A percentile compares a stretch with the other conserved stretches of the same genome.
These are phyloP conservation scores for Entomortierella parvispora DNA, from an alignment of 192 early-diverging fungal genomes.

Conservation along the genomic window DNA sequence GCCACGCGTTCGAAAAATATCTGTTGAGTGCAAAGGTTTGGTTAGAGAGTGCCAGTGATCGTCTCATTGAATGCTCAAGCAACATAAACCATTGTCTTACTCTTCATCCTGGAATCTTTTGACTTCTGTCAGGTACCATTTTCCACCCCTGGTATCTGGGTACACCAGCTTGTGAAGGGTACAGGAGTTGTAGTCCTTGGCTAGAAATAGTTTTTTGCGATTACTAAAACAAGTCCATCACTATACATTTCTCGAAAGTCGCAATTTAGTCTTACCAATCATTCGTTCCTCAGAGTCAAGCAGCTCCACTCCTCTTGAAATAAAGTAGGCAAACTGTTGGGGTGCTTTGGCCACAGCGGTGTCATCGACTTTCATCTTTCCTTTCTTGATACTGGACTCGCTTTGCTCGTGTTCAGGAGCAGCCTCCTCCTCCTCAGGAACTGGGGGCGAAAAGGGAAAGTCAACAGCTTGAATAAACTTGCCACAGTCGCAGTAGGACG, in stretches of 20 bases:
- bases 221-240: slow-evolving; percentile 6
- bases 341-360: slow-evolving; percentile 2
- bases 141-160: slow-evolving; percentile 72
- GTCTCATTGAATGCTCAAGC: neutral
- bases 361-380: slow-evolving; percentile 34
- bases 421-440: slow-evolving; percentile 46
- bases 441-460: slow-evolving; percentile 50
- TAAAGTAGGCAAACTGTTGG: slow-evolving; percentile 77
- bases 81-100: slow-evolving; percentile 62
- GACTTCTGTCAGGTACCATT: slow-evolving; percentile 82
- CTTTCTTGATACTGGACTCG: slow-evolving; percentile 39
- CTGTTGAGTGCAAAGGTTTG: slow-evolving; percentile 44
- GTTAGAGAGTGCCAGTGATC: no score
- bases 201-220: slow-evolving; percentile 32
- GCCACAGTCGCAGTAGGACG: slow-evolving; percentile 95
- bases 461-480: slow-evolving; percentile 87
- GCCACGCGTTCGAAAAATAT: slow-evolving; percentile 93
- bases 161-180: slow-evolving; percentile 89
- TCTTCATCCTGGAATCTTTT: slow-evolving; percentile 81
- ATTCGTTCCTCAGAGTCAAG: slow-evolving; percentile 83
- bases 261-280: slow-evolving; percentile 64
- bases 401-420: slow-evolving; percentile 35
- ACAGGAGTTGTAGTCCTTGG: slow-evolving; percentile 88
- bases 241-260: neutral
- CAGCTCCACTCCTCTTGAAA: slow-evolving; percentile 91